Evolutionary conservation across 192 early-diverging fungal genomes (phyloP), one percentile per base, ranked within the genome.

Genomic region (Rhizophlyctis rosea): DNA sequence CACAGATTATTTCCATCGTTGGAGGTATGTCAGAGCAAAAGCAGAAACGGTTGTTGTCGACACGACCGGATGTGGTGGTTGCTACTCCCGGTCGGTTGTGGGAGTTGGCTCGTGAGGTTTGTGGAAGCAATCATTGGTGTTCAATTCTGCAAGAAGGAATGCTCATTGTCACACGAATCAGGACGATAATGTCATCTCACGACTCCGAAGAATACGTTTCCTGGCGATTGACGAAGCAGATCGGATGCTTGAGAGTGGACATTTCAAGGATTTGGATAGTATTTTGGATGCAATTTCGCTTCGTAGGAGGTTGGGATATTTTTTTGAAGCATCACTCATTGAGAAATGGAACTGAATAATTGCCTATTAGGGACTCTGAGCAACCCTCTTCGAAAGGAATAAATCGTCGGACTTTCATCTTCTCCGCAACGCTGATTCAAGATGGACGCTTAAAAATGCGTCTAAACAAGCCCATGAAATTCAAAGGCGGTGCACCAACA

Each of bases 171-270:
- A n/a, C n/a, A n/a, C n/a, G n/a, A n/a, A n/a, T n/a, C 64, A 87
- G 66, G 87, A 84, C 65, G 79, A 86, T 7, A 62, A 54, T 0
- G 81, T 86, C 53, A 63, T 86, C 29, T 59, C 76, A 18, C 70
- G 76, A 27, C 57, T 96, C 54, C 72, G 76, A 29, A 62, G 79
- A 18, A 75, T 90, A 25, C 74, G 9, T 18, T 63, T 89, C 60
- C 78, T 98, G 62, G 84, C 95, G 47, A 71, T 99, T 48, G 96
- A 98, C 73, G 96, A 99, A 78, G 95, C 94, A 2, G 96, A 99
- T 69, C 80, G 94, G 69, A 81, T 99, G 76, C 73, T 99, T 57
- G 91, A 98, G 57, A 82, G 88, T 83, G 94, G 94, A 5, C 96
- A 97, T 77, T 90, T 89, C 65, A 77, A 81, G 23, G 91, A 93